Base-by-base conservation (phyloP, 2,329 filamentous ascomycete species). In the Colletotrichum noveboracense region DNA sequence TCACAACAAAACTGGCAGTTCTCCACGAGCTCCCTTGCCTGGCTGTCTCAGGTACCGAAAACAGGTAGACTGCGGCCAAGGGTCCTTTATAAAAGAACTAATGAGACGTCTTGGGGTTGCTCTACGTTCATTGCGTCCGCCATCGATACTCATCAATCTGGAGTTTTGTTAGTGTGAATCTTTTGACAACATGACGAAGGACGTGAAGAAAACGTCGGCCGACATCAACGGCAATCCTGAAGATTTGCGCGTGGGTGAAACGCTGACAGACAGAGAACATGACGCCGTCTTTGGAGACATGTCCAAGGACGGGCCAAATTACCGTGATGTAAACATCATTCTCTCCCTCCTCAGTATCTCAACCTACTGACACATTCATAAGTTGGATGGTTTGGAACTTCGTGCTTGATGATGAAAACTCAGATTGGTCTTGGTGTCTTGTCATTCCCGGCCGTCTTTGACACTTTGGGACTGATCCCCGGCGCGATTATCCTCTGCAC, bases 341-440 rank as follows among this genome's bases (percentile, higher is more conserved):
- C 38, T 43, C 38, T 5, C 18, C 38, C 10, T n/a, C 18, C 38
- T 43, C 38, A 43, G 38, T 43, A 43, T 43, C 1, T 43, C 5
- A 6, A 9, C 18, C 38, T 43, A 43, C 18, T 43, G 38, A 43
- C 38, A n/a, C 9, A 43, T 1, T 78, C 80, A 24, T 24, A 84
- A 84, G 83, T 86, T 56, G 85, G 85, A 65, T 88, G 85, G 86
- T 62, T 85, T 1, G 86, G 85, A 13, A 86, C 87, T 14, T 79
- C 81, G 1, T 83, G 82, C 18, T 79, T 88, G n/a, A 88, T 87
- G 86, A 83, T 86, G 79, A 87, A 88, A 77, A 85, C 83, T 3
- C 85, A 87, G 70, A 83, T 88, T 30, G 86, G 86, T 24, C 83
- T 88, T 2, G 80, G 86, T 13, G 87, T 89, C 16, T 83, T 89